Conservation (phyloP, 768 basidiomycete species). For the Trametes maxima region DNA sequence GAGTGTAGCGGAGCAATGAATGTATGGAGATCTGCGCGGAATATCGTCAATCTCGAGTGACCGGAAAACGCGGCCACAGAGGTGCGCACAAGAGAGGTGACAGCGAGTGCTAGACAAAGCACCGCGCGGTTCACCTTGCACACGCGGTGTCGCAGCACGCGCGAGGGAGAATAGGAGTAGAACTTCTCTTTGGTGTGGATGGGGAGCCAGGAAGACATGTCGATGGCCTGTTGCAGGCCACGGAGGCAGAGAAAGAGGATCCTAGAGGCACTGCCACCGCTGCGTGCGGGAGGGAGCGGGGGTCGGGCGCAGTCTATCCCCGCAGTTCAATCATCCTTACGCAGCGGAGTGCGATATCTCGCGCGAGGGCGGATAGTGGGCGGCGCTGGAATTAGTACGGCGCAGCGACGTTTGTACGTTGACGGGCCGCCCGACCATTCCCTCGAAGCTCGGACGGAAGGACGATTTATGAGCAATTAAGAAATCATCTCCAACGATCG, state of each 20-base stretch:
- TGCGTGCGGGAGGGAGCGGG: background rate
- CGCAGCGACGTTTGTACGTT: too few relatives aligned
- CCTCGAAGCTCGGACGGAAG: too few relatives aligned
- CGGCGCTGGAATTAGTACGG: too few relatives aligned
- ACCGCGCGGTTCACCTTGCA: conserved; percentile 11
- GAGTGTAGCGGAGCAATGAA: conserved; percentile 7
- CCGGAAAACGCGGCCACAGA: background rate
- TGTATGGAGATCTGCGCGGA: background rate
- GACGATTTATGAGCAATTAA: too few relatives aligned
- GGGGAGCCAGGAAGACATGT: conserved; percentile 15
- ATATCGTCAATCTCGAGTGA: background rate
- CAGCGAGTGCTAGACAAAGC: background rate
- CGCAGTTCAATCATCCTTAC: too few relatives aligned
- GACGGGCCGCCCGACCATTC: too few relatives aligned
- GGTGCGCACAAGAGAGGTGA: background rate
- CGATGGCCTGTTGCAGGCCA: background rate
- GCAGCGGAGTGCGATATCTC: too few relatives aligned
- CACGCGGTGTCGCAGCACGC: background rate
- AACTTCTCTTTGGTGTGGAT: conserved; percentile 2
- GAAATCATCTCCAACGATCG: too few relatives aligned
- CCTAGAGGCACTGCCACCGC: background rate
- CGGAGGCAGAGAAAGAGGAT: background rate
- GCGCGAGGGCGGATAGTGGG: too few relatives aligned
- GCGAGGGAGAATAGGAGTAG: background rate
- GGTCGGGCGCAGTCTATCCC: too few relatives aligned